These are phyloP conservation scores for Euphrasia arctica DNA, from an alignment of 305 asterid species.

Conservation along the genomic window DNA sequence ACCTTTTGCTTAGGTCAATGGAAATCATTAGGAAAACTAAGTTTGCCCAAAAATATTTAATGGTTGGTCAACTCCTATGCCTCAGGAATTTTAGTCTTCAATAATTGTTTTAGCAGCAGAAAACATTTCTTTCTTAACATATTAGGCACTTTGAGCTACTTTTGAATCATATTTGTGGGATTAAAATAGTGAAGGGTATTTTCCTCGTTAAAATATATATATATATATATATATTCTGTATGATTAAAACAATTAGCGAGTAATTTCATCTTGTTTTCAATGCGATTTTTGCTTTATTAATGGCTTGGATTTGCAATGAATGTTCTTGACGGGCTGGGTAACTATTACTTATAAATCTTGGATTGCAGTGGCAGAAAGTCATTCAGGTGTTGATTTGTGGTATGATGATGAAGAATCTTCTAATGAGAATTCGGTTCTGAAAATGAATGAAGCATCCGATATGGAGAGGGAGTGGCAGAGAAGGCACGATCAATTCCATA, in stretches of 20 bases:
- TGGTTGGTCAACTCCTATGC: no score
- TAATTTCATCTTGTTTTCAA: not conserved
- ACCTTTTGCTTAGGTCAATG: not conserved
- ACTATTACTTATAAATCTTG: not conserved
- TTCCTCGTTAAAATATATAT: no score
- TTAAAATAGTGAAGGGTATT: no score
- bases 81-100: no score
- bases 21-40: not conserved
- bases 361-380: constrained; percentile 36
- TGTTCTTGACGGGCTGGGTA: constrained; percentile 1
- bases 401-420: constrained; percentile 55
- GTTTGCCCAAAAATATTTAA: no score
- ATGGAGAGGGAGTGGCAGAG: constrained; percentile 80
- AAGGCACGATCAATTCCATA: constrained; percentile 62
- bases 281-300: constrained; percentile 19
- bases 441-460: constrained; percentile 32
- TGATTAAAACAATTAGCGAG: not conserved
- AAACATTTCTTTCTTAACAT: not conserved
- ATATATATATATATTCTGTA: no score
- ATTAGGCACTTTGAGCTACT: no score
- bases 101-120: not conserved
- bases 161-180: no score
- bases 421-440: constrained; percentile 34
- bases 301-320: constrained; percentile 2
- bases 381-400: constrained; percentile 45